A percentile compares a stretch with the other conserved stretches of the same genome.
Evolutionary conservation across 2,329 filamentous ascomycete species (phyloP).

Genomic region (Epicoccum nigrum): DNA sequence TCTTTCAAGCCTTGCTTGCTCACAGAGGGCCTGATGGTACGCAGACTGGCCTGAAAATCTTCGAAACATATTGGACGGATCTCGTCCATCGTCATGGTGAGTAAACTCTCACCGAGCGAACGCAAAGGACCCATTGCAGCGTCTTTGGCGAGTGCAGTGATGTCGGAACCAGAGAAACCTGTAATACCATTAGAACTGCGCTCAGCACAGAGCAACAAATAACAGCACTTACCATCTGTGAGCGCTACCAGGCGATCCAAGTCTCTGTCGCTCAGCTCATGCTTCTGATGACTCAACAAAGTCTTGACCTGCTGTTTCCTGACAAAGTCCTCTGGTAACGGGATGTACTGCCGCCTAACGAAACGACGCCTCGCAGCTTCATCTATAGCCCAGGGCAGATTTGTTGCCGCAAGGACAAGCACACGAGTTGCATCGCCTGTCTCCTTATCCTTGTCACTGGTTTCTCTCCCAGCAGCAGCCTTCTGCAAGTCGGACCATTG

Average conservation of each 20-base stretch:
- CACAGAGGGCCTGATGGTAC: constrained; percentile 87
- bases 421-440: constrained; percentile 85
- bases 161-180: constrained; percentile 98
- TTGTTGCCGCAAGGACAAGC: constrained; percentile 91
- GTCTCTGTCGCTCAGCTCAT: constrained; percentile 73
- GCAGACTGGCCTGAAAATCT: constrained; percentile 85
- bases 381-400: constrained; percentile 96
- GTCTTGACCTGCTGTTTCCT: constrained; percentile 78
- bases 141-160: constrained; percentile 95
- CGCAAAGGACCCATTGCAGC: constrained; percentile 96
- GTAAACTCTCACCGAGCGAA: constrained; percentile 84
- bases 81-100: constrained; percentile 92
- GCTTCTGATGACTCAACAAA: constrained; percentile 85
- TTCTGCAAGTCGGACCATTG: constrained; percentile 95
- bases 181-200: background rate
- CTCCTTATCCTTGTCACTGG: constrained; percentile 68
- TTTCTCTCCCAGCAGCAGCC: constrained; percentile 84
- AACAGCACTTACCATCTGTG: constrained; percentile 73
- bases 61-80: constrained; percentile 83
- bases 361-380: constrained; percentile 91
- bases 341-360: constrained; percentile 93
- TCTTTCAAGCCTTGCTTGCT: constrained; percentile 81
- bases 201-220: background rate
- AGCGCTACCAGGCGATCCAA: constrained; percentile 75
- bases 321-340: constrained; percentile 84